These are phyloP conservation scores for Phlegmacium glaucopus DNA, from an alignment of 768 basidiomycete species.

Conservation along the genomic window DNA sequence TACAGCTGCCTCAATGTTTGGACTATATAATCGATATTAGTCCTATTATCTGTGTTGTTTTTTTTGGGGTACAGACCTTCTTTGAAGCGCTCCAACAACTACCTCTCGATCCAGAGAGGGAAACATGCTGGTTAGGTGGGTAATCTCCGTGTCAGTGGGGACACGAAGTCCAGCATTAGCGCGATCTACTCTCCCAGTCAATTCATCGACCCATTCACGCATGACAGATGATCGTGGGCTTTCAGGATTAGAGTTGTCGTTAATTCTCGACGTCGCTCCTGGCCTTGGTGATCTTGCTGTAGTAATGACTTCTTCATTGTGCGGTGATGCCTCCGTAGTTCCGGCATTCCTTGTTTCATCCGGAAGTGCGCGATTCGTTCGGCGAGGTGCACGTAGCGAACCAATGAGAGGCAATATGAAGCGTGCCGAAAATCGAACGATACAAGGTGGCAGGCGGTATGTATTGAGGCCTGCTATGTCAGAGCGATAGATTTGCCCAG, in stretches of 20 bases:
- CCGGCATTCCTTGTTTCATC: slow-evolving; percentile 35
- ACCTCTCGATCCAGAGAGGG: slow-evolving; percentile 73
- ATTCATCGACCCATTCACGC: slow-evolving; percentile 76
- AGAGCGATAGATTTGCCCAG: slow-evolving; percentile 80
- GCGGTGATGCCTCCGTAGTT: slow-evolving; percentile 12
- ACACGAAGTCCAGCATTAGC: slow-evolving; percentile 58
- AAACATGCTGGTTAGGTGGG: slow-evolving; percentile 77
- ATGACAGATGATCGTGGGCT: slow-evolving; percentile 48
- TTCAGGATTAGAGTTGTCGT: slow-evolving; percentile 8
- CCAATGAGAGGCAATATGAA: slow-evolving; percentile 70
- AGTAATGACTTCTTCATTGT: slow-evolving; percentile 60
- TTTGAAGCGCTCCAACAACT: slow-evolving; percentile 73
- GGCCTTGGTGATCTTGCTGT: slow-evolving; percentile 44
- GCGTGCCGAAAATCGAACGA: slow-evolving; percentile 52
- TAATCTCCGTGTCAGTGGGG: slow-evolving; percentile 74
- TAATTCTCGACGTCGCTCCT: slow-evolving; percentile 14
- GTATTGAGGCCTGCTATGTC: slow-evolving; percentile 76
- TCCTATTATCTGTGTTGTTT: slow-evolving; percentile 1
- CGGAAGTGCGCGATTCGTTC: slow-evolving; percentile 73
- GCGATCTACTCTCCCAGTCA: slow-evolving; percentile 63
- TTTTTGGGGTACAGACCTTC: slow-evolving; percentile 54
- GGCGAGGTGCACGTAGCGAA: slow-evolving; percentile 55
- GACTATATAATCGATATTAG: slow-evolving; percentile 34
- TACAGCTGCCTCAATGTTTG: slow-evolving; percentile 78
- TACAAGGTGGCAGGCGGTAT: slow-evolving; percentile 67